Base-by-base conservation (phyloP, 2,329 filamentous ascomycete genomes). In the Penicillium sp. region DNA sequence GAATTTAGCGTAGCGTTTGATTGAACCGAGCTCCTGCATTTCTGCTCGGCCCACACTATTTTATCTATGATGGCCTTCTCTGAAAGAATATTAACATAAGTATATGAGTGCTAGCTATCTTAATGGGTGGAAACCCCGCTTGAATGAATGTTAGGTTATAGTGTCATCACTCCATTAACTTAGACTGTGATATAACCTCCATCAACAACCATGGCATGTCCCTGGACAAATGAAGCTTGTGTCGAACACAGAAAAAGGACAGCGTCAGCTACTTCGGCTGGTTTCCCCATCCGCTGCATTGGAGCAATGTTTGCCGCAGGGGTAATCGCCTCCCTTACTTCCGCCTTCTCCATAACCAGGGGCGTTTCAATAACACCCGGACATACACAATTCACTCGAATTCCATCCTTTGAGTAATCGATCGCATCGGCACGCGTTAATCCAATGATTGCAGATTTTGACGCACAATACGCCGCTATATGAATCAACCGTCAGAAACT, bases 401-500 rank as follows among this genome's bases (percentile, higher is more conserved):
- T 71, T 0, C 64, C 65, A 29, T 74, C 61, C 26, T 61, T 58
- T 0, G 82, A 81, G 63, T 85, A 85, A 60, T 86, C 81, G 21
- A 84, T 83, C 1, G 82, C 82, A 60, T 84, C 83, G 0, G 81
- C 75, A 6, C 79, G 74, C 0, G 84, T 86, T 79, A 87, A 79
- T 22, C 80, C 82, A 49, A 86, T 81, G 2, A 86, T 78, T 0
- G 83, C 84, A 14, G 83, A 79, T 59, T 87, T 87, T 4, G 82
- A 84, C 0, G 79, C 81, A 53, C 81, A 85, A 59, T 86, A 86
- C 1, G 82, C 77, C 10, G 82, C 82, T 82, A 46, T 33, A 14
- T 33, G 2, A 13, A n/a, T 43, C 42, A 1, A 35, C 19, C 0
- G 49, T 44, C 4, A 26, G 3, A 29, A 22, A 39, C n/a, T 6